A percentile compares a stretch with the other conserved stretches of the same genome.
phyloP scores from a whole-genome alignment of 2,329 filamentous ascomycete species.

The Penicillium sp. region DNA sequence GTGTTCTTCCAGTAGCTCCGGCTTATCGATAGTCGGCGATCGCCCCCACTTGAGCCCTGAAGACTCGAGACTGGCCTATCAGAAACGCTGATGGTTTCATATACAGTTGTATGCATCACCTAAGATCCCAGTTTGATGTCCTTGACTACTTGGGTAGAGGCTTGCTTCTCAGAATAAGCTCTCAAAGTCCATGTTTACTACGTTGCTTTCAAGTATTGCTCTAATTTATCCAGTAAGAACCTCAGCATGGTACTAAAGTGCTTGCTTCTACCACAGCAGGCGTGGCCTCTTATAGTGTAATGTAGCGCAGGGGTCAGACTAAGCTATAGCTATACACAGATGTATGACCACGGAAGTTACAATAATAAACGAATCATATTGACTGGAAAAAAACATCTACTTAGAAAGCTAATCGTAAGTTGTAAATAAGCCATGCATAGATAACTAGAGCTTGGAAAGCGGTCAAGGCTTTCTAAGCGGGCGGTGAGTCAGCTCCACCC shows the following conservation, averaged over 20 bases:
- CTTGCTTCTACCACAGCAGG: neutral
- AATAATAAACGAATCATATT: no score
- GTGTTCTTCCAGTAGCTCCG: constrained; percentile 38
- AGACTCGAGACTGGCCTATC: constrained; percentile 10
- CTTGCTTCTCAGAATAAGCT: neutral
- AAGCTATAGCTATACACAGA: no score
- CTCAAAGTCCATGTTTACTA: neutral
- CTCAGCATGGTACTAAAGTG: neutral
- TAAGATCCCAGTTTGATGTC: neutral
- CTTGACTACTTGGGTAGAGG: neutral
- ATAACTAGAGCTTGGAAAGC: constrained; percentile 1
- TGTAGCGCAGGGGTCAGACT: no score
- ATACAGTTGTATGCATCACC: neutral
- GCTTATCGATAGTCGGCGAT: constrained; percentile 31
- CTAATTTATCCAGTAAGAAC: neutral
- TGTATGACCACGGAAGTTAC: no score
- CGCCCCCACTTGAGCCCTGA: constrained; percentile 28
- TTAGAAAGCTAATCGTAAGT: no score
- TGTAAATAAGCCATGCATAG: no score
- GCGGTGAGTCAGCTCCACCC: constrained; percentile 15
- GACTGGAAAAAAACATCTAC: no score
- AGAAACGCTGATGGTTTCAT: neutral
- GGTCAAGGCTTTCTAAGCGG: constrained; percentile 5
- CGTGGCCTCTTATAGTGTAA: neutral
- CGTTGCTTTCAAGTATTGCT: no score